Evolutionary conservation across 108 stramenopile genomes (phyloP), one percentile per base, ranked within the genome.

Genomic region (Nitzschia inconspicua): DNA sequence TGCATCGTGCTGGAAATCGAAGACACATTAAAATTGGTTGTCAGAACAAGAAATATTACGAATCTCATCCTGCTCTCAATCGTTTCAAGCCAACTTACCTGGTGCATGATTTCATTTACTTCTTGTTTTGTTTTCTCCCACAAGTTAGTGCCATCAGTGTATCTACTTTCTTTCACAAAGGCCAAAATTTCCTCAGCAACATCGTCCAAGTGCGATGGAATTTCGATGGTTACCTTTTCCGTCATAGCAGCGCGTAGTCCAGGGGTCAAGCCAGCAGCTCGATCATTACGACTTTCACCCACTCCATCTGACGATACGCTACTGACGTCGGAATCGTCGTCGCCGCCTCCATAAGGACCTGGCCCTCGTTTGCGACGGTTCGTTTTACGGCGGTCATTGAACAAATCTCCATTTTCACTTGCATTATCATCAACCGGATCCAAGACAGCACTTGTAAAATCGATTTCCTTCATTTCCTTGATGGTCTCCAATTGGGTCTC

Each of bases 381-480:
- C 30, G 44, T 44, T 48, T 37, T 61, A 16, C 37, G 20, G 41
- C 65, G 42, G 25, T 63, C 57, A 10, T 69, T 49, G 36, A 75
- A 64, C 9, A 54, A 51, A 41, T 77, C 80, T 23, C 76, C 77
- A 13, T 54, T 80, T 16, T 75, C 76, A 8, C 70, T 75, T 22
- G 47, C 78, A 37, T 65, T 48, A 13, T 76, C 77, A 25, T 81
- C 86, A 24, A 72, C 57, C 3, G 70, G 56, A 20, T 76, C 79
- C 2, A 44, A 62, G 42, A 80, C 40, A 25, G 63, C 65, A 14
- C 55, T 44, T 13, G 73, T 57, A 76, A 92, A 92, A 57, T 92
- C 85, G 51, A 92, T 88, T 40, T 83, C 83, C 57, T 85, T 87
- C 90, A 92, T 92, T 66, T 79, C 80, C 58, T 82, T 82, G 23